phyloP scores from a whole-genome alignment of 495 filamentous ascomycete genomes.

The Cudoniella acicularis region DNA sequence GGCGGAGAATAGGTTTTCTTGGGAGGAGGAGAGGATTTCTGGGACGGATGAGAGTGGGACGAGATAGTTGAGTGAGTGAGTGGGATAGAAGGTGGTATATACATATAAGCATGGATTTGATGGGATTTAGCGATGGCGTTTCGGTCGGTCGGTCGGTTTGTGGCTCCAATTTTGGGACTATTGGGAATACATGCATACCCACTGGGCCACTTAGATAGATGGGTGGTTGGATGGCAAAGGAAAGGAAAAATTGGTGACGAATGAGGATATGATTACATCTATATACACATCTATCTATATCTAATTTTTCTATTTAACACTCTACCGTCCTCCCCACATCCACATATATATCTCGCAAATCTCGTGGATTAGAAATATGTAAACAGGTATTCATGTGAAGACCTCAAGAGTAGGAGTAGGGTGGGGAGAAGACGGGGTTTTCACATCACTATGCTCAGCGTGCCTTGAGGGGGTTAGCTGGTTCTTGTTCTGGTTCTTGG shows the following conservation, averaged over 20 bases:
- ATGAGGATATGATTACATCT: background rate
- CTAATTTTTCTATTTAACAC: background rate
- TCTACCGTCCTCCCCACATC: too few relatives aligned
- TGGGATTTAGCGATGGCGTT: constrained; percentile 2
- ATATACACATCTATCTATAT: background rate
- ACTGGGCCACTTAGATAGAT: background rate
- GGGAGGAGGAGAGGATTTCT: constrained; percentile 39
- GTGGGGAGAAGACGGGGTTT: too few relatives aligned
- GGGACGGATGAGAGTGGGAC: constrained; percentile 6
- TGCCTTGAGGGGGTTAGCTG: too few relatives aligned
- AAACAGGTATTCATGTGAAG: too few relatives aligned
- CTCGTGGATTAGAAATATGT: too few relatives aligned
- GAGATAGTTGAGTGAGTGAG: background rate
- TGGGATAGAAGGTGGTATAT: background rate
- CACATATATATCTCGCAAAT: too few relatives aligned
- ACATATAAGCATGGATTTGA: background rate
- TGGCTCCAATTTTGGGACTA: background rate
- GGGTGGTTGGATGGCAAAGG: background rate
- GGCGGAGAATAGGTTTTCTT: constrained; percentile 48
- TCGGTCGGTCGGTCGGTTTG: background rate
- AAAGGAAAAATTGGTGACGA: background rate
- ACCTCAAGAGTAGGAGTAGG: too few relatives aligned
- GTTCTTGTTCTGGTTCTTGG: too few relatives aligned
- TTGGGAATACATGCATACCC: background rate
- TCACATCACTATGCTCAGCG: too few relatives aligned